Base-by-base conservation (phyloP, 768 basidiomycete genomes). In the Mycena olivaceomarginata region DNA sequence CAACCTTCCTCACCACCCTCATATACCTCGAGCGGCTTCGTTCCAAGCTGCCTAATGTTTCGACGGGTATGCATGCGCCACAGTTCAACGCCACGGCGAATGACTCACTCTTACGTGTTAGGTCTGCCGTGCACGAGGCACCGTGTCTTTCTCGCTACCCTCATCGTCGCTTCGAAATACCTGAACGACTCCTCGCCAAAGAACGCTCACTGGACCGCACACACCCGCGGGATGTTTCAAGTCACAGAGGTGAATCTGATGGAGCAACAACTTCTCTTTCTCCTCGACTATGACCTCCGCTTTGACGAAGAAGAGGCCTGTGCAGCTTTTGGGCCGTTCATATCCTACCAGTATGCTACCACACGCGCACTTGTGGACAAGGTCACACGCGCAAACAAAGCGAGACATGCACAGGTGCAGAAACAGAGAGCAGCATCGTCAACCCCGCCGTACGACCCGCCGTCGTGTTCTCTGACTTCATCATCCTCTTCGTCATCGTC, bases 161-260 rank as follows among this genome's bases (percentile, higher is more conserved):
- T 99, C 81, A 99, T 99, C 85, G 95, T 97, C 56, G 94, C 98
- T 31, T 95, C 97, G 77, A 99, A 99, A 87, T 99, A 99, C 85
- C 93, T 99, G 83, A 98, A 99, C 85, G 97, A 98, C 85, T 95
- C 95, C n/a, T 94, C 95, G 60, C 96, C 96, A 4, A 98, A 97
- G 90, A 99, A 99, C 88, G 91, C 91, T 84, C 96, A 98, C 88
- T 99, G 98, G 98, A 92, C 94, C 72, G 86, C 87, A 64, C 96
- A 97, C 84, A 94, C 93, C 20, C 87, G 88, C 57, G 81, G 39
- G 69, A 87, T 95, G 78, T 98, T 96, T 87, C 93, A 95, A 83
- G 86, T 93, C 67, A 85, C 88, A 13, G 95, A 96, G 87, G 93
- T 99, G 85, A 98, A 98, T 85, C 90, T 98, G 77, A 99, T 99